Percentiles rank a stretch among this genome's conserved stretches.
Evolutionary conservation across 345 rosid genomes (phyloP).

Genomic region (Lenwebbia sp.): DNA sequence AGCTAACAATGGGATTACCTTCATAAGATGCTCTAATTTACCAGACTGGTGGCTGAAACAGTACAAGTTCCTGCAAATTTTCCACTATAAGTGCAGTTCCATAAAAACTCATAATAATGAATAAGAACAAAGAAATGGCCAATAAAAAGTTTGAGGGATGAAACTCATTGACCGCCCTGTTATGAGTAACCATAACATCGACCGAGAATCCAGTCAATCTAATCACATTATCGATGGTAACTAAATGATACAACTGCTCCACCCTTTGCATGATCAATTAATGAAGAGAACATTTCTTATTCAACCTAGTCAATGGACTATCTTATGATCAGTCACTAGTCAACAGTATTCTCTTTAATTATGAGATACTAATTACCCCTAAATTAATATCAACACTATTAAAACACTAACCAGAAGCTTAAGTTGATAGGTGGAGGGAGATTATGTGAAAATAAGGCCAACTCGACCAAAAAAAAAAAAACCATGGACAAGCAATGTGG

Average conservation of each 20-base stretch:
- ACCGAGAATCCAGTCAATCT: background rate
- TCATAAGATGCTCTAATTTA: constrained; percentile 92
- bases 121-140: background rate
- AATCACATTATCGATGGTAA: background rate
- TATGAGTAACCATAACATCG: background rate
- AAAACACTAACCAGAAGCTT: background rate
- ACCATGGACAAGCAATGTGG: background rate
- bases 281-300: background rate
- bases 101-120: background rate
- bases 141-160: background rate
- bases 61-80: constrained; percentile 56
- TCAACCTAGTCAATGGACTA: background rate
- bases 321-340: background rate
- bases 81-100: background rate
- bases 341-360: background rate
- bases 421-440: background rate
- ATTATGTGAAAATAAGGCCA: background rate
- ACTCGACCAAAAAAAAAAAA: background rate
- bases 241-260: background rate
- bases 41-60: constrained; percentile 96
- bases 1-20: constrained; percentile 28
- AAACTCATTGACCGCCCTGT: background rate
- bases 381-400: background rate
- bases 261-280: background rate
- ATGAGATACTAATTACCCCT: background rate